phyloP scores from a whole-genome alignment of 495 filamentous ascomycete species.

The Beverwykella pulmonaria region DNA sequence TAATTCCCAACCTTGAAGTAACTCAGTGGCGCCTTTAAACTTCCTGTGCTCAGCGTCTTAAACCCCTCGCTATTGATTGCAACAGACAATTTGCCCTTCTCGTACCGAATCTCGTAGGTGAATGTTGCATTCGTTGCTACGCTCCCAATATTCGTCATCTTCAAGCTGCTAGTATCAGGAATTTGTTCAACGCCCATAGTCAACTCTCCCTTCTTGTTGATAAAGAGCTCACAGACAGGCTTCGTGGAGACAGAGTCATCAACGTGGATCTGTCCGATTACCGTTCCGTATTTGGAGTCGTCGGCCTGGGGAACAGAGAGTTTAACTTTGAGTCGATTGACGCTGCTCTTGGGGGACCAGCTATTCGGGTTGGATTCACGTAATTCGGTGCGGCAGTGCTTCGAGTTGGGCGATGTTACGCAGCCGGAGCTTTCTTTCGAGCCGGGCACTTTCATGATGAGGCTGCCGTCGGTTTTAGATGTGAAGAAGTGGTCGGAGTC shows the following conservation, averaged over 20 bases:
- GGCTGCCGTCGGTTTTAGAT: conserved; percentile 38
- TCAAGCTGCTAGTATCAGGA: conserved; percentile 35
- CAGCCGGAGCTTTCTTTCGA: conserved; percentile 43
- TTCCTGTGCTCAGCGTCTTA: conserved; percentile 40
- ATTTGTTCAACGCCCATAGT: conserved; percentile 45
- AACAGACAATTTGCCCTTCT: conserved; percentile 38
- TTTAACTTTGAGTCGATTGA: conserved; percentile 44
- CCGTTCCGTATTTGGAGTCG: conserved; percentile 44
- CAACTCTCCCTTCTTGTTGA: conserved; percentile 40
- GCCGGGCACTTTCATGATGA: conserved; percentile 45
- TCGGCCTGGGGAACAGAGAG: conserved; percentile 39
- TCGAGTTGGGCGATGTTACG: conserved; percentile 45
- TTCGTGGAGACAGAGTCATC: conserved; percentile 43
- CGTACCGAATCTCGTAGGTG: conserved; percentile 46
- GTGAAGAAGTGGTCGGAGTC: conserved; percentile 47
- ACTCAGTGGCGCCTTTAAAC: conserved; percentile 41
- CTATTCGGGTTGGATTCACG: conserved; percentile 40
- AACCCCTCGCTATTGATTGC: conserved; percentile 42
- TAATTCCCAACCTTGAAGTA: conserved; percentile 54
- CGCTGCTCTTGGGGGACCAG: conserved; percentile 41
- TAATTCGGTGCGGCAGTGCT: conserved; percentile 52
- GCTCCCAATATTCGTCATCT: conserved; percentile 39
- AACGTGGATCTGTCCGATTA: conserved; percentile 49
- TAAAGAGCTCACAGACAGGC: conserved; percentile 49
- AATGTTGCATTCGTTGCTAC: conserved; percentile 42